phyloP scores from a whole-genome alignment of 2,329 filamentous ascomycete species.

The Hirsutella rhossiliensis region DNA sequence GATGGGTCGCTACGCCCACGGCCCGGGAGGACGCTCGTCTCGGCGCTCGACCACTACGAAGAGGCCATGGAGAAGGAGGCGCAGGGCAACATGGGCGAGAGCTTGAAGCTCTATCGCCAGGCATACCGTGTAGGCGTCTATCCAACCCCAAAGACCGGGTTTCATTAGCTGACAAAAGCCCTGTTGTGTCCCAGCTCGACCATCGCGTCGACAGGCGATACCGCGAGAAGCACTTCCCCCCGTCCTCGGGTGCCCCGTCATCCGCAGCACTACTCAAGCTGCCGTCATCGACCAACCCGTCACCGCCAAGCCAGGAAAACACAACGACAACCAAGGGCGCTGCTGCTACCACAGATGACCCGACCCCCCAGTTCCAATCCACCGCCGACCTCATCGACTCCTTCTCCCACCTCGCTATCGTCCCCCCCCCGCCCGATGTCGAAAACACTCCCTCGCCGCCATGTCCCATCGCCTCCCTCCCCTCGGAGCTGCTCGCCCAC shows the following conservation, averaged over 20 bases:
- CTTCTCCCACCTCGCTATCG: slow-evolving; percentile 61
- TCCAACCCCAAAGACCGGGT: not conserved
- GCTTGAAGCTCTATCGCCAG: slow-evolving; percentile 74
- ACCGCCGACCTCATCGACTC: slow-evolving; percentile 60
- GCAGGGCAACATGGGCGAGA: slow-evolving; percentile 78
- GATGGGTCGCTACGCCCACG: slow-evolving; percentile 4
- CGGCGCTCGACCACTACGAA: slow-evolving; percentile 88
- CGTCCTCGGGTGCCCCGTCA: slow-evolving; percentile 29
- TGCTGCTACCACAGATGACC: slow-evolving; percentile 21
- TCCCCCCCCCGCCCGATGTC: slow-evolving; percentile 52
- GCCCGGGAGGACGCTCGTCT: slow-evolving; percentile 39
- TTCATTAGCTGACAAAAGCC: not conserved
- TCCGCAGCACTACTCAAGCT: not conserved
- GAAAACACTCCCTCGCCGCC: slow-evolving; percentile 61
- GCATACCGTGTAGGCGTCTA: slow-evolving; percentile 59
- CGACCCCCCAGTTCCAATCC: slow-evolving; percentile 33
- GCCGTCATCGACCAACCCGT: not conserved
- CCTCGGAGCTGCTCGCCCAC: slow-evolving; percentile 74
- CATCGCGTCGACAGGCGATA: slow-evolving; percentile 73
- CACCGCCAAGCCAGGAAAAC: not conserved
- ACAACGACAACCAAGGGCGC: slow-evolving; percentile 1
- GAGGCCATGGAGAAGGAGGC: slow-evolving; percentile 80
- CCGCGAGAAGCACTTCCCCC: slow-evolving; percentile 81
- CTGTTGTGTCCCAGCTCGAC: slow-evolving; percentile 52
- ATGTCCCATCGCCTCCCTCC: slow-evolving; percentile 68